Conservation (phyloP, 441 rosid genomes). For the Euphorbia corollata region DNA sequence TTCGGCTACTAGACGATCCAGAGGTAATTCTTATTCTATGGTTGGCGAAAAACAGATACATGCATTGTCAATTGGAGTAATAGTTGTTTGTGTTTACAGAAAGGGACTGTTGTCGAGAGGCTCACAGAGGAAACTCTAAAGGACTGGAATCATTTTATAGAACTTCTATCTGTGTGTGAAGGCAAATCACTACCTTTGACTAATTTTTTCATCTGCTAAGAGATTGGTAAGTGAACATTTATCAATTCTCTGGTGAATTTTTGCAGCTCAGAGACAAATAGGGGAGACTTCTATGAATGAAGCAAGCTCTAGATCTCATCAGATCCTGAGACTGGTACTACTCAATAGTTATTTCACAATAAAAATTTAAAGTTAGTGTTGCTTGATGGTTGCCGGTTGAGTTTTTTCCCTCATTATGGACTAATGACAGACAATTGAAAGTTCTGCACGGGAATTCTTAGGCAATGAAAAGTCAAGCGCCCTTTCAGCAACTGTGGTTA, state of each 20-base stretch:
- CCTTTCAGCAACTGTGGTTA: slow-evolving; percentile 73
- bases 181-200: slow-evolving; percentile 32
- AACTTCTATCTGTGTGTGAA: slow-evolving; percentile 72
- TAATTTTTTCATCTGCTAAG: slow-evolving; percentile 1
- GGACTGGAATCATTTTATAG: slow-evolving; percentile 66
- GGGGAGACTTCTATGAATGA: slow-evolving; percentile 92
- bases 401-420: slow-evolving; percentile 17
- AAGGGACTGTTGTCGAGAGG: slow-evolving; percentile 86
- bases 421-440: slow-evolving; percentile 67
- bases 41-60: slow-evolving; percentile 16
- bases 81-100: slow-evolving; percentile 35
- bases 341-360: slow-evolving; percentile 17
- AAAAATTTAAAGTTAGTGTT: slow-evolving; percentile 11
- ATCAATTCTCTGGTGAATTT: slow-evolving; percentile 17
- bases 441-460: slow-evolving; percentile 56
- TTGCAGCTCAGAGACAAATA: slow-evolving; percentile 87
- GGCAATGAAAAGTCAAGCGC: slow-evolving; percentile 62
- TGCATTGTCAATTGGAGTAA: slow-evolving; percentile 7
- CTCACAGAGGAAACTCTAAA: slow-evolving; percentile 66
- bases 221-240: slow-evolving; percentile 17
- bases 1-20: slow-evolving; percentile 86
- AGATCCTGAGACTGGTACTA: slow-evolving; percentile 83
- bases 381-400: slow-evolving; percentile 10
- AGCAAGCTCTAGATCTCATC: slow-evolving; percentile 94
- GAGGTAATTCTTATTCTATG: slow-evolving; percentile 47